Evolutionary conservation across 2,329 filamentous ascomycete genomes (phyloP).

Genomic region (Fusarium sterilihyphosum): DNA sequence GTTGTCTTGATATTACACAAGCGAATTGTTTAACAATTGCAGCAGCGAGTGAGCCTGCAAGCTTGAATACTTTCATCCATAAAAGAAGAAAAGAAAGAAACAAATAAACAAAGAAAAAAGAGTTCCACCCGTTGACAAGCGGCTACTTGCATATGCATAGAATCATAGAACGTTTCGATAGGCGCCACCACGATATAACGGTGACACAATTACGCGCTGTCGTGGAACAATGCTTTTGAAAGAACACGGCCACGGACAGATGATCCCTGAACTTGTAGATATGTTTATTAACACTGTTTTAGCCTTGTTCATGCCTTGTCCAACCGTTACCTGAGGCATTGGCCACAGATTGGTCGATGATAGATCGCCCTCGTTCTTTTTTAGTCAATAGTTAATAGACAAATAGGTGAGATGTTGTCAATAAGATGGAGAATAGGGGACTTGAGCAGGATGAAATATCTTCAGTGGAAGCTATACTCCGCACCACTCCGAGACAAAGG

Average conservation of each 20-base stretch:
- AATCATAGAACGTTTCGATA: conserved; percentile 26
- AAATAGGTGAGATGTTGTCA: conserved; percentile 5
- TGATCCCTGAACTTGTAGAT: conserved; percentile 3
- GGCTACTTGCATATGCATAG: conserved; percentile 26
- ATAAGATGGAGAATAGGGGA: neutral
- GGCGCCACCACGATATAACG: conserved; percentile 21
- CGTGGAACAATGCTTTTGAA: conserved; percentile 4
- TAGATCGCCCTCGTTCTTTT: neutral
- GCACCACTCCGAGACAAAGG: neutral
- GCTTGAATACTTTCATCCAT: neutral
- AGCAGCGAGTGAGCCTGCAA: neutral
- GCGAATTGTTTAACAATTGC: neutral
- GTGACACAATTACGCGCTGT: conserved; percentile 14
- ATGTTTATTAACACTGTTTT: neutral
- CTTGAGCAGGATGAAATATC: neutral
- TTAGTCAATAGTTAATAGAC: neutral
- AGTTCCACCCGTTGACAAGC: neutral
- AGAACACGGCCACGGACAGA: neutral
- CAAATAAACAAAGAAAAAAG: neutral
- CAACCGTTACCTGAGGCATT: conserved; percentile 27
- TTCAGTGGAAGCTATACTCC: neutral
- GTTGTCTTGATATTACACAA: neutral
- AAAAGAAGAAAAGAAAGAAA: neutral
- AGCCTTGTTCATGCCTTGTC: conserved; percentile 12
- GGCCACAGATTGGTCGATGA: conserved; percentile 7